Evolutionary conservation across 1,139 yeast species (phyloP).

Genomic region (Candida albicans): DNA sequence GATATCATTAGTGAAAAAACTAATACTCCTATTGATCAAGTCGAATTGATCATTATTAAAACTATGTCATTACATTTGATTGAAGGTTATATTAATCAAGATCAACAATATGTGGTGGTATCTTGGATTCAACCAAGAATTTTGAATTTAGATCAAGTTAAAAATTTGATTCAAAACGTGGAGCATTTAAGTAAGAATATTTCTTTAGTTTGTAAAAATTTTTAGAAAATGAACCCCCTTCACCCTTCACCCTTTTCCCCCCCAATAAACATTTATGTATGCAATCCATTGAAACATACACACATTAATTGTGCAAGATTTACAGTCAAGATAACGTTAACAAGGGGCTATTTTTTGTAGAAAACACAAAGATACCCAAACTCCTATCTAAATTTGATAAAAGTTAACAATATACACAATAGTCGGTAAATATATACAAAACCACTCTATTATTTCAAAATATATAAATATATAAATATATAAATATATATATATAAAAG

Average conservation of each 20-base stretch:
- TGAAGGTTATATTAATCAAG: conserved; percentile 87
- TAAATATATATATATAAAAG: neutral
- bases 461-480: no score
- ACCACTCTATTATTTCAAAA: no score
- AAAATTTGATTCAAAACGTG: conserved; percentile 45
- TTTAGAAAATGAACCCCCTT: neutral
- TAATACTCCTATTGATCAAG: conserved; percentile 68
- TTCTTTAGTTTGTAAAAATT: neutral
- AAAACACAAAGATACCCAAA: no score
- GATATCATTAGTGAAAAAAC: conserved; percentile 71
- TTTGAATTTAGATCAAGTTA: conserved; percentile 78
- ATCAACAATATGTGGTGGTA: conserved; percentile 70
- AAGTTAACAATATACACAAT: no score
- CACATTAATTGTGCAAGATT: no score
- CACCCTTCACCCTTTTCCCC: no score
- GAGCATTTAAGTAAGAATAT: neutral
- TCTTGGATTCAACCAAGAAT: conserved; percentile 97
- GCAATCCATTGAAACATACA: no score
- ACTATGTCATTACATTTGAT: conserved; percentile 82
- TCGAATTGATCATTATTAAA: conserved; percentile 89
- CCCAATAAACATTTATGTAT: no score
- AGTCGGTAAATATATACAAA: no score
- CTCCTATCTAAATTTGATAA: no score
- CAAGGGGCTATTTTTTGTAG: no score
- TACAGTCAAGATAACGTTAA: no score